Base-by-base conservation (phyloP, 148 eudicot genomes). In the Chenopodium quinoa region DNA sequence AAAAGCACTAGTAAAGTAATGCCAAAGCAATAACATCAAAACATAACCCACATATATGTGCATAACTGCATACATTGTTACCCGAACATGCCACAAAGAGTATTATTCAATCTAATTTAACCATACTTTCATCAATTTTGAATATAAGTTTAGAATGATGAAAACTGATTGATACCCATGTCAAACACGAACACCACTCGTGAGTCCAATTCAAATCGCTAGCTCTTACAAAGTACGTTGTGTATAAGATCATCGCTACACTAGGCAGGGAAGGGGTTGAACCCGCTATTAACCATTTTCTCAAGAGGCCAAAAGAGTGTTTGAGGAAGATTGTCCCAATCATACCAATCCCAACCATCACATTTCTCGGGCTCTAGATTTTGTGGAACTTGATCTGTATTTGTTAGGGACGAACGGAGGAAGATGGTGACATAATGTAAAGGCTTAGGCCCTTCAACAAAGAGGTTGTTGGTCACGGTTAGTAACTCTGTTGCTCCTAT, bases 341-440 rank as follows among this genome's bases (percentile, higher is more conserved):
- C 92, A 71, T 86, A 95, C 98, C 98, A 95, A 71, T 89, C 91
- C 98, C 98, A 95, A 14, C 98, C 97, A 73, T 85, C 93, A 82
- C 98, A 95, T 75, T 95, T 95, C 23, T 95, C 93, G 10, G 97
- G 97, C 88, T 95, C 98, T 50, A 88, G 0, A 78, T 89, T 93
- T 23, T 82, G 77, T 0, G 97, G 91, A 4, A 81, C 64, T 79
- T 91, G 92, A 27, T 85, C 64, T 10, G 85, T 85, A 85, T 91
- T 86, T 9, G 88, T 87, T 40, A 84, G 67, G 16, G 78, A 56
- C 16, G 92, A 92, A 0, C 97, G 90, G 90, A 92, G 82, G 80
- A 88, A 83, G 68, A 95, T 79, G 31, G 89, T 86, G 27, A 95
- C 91, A 19, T 90, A 79, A 69, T 95, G 98, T 10, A 77, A 75